Evolutionary conservation across 768 basidiomycete species (phyloP), one percentile per base, ranked within the genome.

Genomic region (Suillus weaverae): DNA sequence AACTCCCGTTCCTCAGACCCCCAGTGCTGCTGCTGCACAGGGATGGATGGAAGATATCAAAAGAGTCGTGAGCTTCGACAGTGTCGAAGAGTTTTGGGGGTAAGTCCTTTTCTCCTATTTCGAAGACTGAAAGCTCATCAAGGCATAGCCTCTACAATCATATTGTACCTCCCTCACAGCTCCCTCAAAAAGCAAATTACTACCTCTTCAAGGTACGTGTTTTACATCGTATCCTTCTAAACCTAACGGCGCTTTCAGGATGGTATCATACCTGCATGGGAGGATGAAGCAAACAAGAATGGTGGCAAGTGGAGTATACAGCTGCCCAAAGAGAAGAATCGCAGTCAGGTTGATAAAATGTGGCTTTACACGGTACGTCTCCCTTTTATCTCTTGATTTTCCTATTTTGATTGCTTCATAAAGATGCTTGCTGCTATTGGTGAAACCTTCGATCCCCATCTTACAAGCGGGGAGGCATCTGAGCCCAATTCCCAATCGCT

Each of bases 71-170:
- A 89, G 86, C 66, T 97, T 99, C 74, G 92, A 97, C 73, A 93
- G 91, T 65, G 97, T 99, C 22, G 97, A 99, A 80, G 97, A 98
- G 78, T 99, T 99, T 80, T 99, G 97, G 97, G 97, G 97, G 92
- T 92, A 71, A 71, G 89, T 81, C 5, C 36, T 43, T 62, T 22
- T 50, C n/a, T 63, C 41, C 44, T 64, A 44, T 30, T 44, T 20
- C 33, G 20, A 18, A 36, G 39, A 14, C 33, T 63, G 30, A n/a
- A 38, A 22, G 20, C 62, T 75, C 61, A 74, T 56, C 59, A n/a
- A 54, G 35, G 18, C 62, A 46, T 67, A 96, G 92, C 10, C 79
- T 97, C 68, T 96, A 97, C 81, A 97, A 98, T 79, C 97, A 98
- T 79, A 97, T 99, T 72, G 89, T 99, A 55, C 93, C 95, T 32